Conservation (phyloP, 768 basidiomycete genomes). For the Amanita muscaria region DNA sequence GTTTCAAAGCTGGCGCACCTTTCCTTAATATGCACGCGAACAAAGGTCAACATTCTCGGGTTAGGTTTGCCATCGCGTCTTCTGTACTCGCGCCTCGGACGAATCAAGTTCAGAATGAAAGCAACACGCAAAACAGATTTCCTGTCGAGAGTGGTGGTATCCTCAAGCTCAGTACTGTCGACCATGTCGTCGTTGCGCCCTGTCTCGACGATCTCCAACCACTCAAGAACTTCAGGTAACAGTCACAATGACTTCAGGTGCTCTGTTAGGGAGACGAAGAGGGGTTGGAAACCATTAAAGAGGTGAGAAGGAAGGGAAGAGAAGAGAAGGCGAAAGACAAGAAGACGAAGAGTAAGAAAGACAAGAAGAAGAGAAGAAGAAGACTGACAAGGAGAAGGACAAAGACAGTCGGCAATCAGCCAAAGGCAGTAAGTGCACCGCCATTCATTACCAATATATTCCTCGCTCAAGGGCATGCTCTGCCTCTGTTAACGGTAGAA, state of each 20-base stretch:
- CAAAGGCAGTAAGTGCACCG: constrained; percentile 45
- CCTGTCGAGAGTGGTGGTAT: constrained; percentile 3
- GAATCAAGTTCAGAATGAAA: constrained; percentile 22
- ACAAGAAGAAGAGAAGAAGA: constrained; percentile 18
- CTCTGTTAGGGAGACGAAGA: constrained; percentile 21
- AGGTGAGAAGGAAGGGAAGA: constrained; percentile 18
- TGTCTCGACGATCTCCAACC: constrained; percentile 30
- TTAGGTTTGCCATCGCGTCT: constrained; percentile 52
- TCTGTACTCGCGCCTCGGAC: constrained; percentile 32
- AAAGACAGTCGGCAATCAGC: constrained; percentile 36
- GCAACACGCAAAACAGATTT: no score
- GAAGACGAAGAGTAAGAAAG: no score
- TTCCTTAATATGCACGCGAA: constrained; percentile 20
- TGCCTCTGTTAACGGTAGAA: constrained; percentile 38
- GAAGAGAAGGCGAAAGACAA: constrained; percentile 22
- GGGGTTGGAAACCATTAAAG: constrained; percentile 35
- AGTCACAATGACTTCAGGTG: constrained; percentile 5
- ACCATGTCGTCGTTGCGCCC: constrained; percentile 38
- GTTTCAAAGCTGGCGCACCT: constrained; percentile 60
- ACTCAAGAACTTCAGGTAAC: constrained; percentile 24
- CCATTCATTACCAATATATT: constrained; percentile 56
- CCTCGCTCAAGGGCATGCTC: no score
- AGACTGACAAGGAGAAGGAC: constrained; percentile 38
- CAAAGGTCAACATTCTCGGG: constrained; percentile 57
- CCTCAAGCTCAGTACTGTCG: constrained; percentile 28